Base-by-base conservation (phyloP, 2,329 filamentous ascomycete genomes). In the Lasiodiplodia citricola region DNA sequence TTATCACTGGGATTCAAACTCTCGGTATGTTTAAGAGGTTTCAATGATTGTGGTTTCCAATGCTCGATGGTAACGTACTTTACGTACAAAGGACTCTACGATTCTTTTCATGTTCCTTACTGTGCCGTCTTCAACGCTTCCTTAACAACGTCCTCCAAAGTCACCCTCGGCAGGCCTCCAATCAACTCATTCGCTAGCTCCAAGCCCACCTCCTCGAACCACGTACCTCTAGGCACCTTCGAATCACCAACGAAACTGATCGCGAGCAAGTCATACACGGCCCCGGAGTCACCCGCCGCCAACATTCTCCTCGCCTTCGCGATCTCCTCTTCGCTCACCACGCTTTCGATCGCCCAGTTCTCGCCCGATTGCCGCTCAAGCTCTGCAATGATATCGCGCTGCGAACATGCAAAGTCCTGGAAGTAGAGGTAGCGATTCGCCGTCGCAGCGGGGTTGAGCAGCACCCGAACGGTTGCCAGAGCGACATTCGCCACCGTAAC, bases 371-470 rank as follows among this genome's bases (percentile, higher is more conserved):
- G 62, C 44, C 31, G 67, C 56, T 75, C 74, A 11, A 74, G n/a
- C 25, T 50, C 66, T 1, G 57, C 67, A 0, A 77, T 50, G 18
- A 76, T 71, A 8, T 72, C 70, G 8, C 67, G 55, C 5, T 67
- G 38, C 10, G 62, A 70, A 6, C 68, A 70, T n/a, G 66, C 55
- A 50, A 76, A 75, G 63, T 75, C 74, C 7, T 55, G 64, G 1
- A 75, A 69, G 66, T 71, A 76, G 14, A 77, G 66, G 47, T 76
- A 73, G 57, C 68, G 70, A 37, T 77, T 76, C 5, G 66, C 71
- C 1, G 74, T 72, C 13, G 55, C 13, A 0, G 65, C 68, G 0
- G 68, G 63, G 2, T 70, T 11, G 1, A 68, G 44, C 21, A 77
- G 67, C 2, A 60, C 54, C 3, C 62, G 66, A 5, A 67, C 74